Evolutionary conservation across 2,329 filamentous ascomycete genomes (phyloP), one percentile per base, ranked within the genome.

Genomic region (Aspergillus sergii): DNA sequence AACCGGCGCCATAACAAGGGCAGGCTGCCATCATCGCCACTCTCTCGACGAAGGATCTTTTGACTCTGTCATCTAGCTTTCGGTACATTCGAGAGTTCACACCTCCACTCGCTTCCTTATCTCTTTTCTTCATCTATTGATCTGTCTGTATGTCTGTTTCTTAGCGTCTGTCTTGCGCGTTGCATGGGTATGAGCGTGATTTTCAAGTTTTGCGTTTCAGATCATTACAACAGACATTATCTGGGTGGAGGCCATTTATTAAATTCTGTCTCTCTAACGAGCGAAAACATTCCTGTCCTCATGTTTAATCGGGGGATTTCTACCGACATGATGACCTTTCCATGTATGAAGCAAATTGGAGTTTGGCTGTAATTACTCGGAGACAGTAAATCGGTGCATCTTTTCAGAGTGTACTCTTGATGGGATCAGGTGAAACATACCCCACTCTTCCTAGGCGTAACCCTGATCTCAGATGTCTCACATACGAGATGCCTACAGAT

Each of bases 181-280:
- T 68, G 67, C 67, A 70, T 70, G 43, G 60, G 63, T 65, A 62
- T 67, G 66, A 65, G 68, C 67, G 68, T 60, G 65, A 46, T 48
- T 62, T 53, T 43, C 30, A 11, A 39, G 50, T 46, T 54, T 61
- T 58, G 26, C 43, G 34, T 26, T 46, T 57, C 57, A 45, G 48
- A 45, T 55, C 43, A 51, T 43, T 51, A 41, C 56, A 59, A 59
- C 55, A 45, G 48, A 57, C 41, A 34, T 51, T 48, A 60, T 34
- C 57, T 34, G 46, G 46, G 59, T 58, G 62, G 53, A 61, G 16
- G 60, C 8, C 26, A 23, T 53, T 34, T 46, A 39, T 59, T 57
- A 28, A 50, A 55, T 59, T 46, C 30, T 45, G 45, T 28, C 14
- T 28, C 21, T 39, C 55, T 46, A 45, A 58, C 55, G 32, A 58